Conservation (phyloP, 305 asterid genomes). For the Solanum hybrid region DNA sequence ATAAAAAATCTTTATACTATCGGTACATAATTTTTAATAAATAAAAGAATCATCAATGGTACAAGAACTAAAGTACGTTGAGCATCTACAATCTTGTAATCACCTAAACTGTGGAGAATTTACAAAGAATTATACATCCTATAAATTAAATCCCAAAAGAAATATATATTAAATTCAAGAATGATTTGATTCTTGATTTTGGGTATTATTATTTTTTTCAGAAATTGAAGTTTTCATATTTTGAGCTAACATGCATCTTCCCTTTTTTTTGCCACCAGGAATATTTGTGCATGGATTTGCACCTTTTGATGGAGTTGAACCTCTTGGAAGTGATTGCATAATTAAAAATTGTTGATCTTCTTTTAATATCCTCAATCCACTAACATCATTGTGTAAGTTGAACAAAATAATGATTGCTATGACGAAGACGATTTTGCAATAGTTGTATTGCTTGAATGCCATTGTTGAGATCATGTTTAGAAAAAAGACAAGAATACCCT, state of each 20-base stretch:
- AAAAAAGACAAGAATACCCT: neutral
- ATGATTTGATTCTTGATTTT: neutral
- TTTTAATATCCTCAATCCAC: neutral
- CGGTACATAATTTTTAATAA: neutral
- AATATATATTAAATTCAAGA: neutral
- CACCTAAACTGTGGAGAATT: neutral
- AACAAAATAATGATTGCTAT: neutral
- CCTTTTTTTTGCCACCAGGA: neutral
- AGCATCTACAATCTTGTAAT: neutral
- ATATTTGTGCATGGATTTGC: conserved; percentile 6
- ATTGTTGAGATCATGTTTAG: neutral
- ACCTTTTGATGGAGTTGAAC: neutral
- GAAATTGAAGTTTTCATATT: neutral
- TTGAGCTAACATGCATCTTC: neutral
- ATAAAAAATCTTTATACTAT: neutral
- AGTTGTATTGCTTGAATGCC: neutral
- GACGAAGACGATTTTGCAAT: neutral
- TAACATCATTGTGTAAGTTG: neutral
- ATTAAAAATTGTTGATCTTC: neutral
- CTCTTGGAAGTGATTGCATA: conserved; percentile 6
- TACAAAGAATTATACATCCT: neutral
- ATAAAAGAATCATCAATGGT: neutral
- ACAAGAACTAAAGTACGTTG: neutral
- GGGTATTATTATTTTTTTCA: neutral
- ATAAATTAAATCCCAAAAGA: neutral